A percentile compares a stretch with the other conserved stretches of the same genome.
Evolutionary conservation across 2,329 filamentous ascomycete species (phyloP).

Genomic region (Fusarium xylarioides): DNA sequence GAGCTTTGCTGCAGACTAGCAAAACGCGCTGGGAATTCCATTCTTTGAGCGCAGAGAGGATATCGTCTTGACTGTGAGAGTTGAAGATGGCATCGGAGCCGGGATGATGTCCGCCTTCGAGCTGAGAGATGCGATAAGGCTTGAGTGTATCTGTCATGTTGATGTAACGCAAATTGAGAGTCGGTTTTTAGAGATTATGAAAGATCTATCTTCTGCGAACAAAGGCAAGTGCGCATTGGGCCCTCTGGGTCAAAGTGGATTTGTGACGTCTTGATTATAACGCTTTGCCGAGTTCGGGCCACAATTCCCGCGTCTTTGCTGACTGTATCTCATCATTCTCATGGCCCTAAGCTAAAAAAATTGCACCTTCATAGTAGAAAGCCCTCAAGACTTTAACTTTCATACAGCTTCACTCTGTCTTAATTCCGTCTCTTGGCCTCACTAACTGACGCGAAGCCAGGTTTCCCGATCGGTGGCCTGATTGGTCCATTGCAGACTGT

Average conservation of each 20-base stretch:
- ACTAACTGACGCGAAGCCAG: not conserved
- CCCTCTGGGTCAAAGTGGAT: not conserved
- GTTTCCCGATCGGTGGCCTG: not conserved
- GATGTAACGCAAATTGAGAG: not conserved
- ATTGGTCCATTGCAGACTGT: not conserved
- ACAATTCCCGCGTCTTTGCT: not conserved
- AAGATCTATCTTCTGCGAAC: rapidly evolving
- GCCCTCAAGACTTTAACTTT: not conserved
- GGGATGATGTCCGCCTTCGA: slow-evolving; percentile 1
- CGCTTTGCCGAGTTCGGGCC: not conserved
- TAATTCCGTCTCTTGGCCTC: too few relatives aligned
- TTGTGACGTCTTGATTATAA: slow-evolving; percentile 11
- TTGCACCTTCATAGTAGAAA: not conserved
- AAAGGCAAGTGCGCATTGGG: not conserved
- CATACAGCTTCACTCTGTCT: too few relatives aligned
- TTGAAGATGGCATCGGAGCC: slow-evolving; percentile 18
- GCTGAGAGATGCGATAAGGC: slow-evolving; percentile 1
- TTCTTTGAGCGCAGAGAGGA: not conserved
- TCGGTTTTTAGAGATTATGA: not conserved
- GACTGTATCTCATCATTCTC: not conserved
- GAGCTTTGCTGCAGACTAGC: slow-evolving; percentile 9
- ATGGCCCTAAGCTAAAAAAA: not conserved
- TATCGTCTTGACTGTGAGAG: slow-evolving; percentile 4
- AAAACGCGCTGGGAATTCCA: not conserved
- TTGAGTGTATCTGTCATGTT: not conserved